A percentile compares a stretch with the other conserved stretches of the same genome.
Evolutionary conservation across 2,329 filamentous ascomycete genomes (phyloP).

Genomic region (Trichoderma sp.): DNA sequence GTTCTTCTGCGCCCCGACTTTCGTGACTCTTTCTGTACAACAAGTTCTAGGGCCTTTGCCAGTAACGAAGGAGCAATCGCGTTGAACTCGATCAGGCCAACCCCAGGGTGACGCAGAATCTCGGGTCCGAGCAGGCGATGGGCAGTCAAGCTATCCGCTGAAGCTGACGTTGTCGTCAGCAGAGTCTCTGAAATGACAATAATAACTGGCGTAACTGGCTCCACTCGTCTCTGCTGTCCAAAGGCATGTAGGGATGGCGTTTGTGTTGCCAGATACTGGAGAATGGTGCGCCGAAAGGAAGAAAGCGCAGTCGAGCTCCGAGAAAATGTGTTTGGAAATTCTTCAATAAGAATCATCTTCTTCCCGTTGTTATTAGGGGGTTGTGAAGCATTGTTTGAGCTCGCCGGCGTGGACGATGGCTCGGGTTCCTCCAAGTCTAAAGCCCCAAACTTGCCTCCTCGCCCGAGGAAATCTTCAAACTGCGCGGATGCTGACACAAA

Average conservation of each 20-base stretch:
- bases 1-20: constrained; percentile 72
- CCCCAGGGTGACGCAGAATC: constrained; percentile 75
- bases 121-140: constrained; percentile 85
- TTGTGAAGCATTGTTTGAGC: constrained; percentile 22
- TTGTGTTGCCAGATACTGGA: constrained; percentile 70
- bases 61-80: constrained; percentile 83
- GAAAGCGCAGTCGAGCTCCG: constrained; percentile 61
- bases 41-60: constrained; percentile 75
- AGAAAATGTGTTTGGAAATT: constrained; percentile 75
- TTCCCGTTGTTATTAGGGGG: constrained; percentile 24
- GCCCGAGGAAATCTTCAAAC: constrained; percentile 88
- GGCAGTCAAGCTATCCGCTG: constrained; percentile 87
- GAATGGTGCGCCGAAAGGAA: constrained; percentile 71
- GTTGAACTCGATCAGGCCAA: constrained; percentile 87
- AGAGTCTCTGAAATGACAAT: constrained; percentile 91
- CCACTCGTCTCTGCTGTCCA: constrained; percentile 40
- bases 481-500: constrained; percentile 71
- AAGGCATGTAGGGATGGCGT: constrained; percentile 54
- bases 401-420: constrained; percentile 29
- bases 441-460: constrained; percentile 75
- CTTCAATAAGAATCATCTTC: constrained; percentile 72
- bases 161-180: constrained; percentile 77
- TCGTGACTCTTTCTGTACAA: constrained; percentile 81
- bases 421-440: constrained; percentile 48
- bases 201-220: constrained; percentile 68